Evolutionary conservation across 371 early-diverging fungal genomes (phyloP).

Genomic region (Ordospora pajunii): DNA sequence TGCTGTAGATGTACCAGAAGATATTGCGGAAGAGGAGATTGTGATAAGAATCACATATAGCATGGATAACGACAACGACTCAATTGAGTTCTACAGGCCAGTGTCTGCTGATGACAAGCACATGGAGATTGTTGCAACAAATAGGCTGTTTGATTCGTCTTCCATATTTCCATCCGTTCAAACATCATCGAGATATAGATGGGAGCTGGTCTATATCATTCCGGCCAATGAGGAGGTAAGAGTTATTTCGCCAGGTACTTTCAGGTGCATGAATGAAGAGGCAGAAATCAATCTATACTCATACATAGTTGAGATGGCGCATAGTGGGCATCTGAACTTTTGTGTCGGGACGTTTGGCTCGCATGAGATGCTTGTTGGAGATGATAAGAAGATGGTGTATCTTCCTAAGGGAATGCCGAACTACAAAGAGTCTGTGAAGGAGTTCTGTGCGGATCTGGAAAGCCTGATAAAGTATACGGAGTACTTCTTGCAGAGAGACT

Average conservation of each 20-base stretch:
- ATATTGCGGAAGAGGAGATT: background rate
- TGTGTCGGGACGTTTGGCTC: slow-evolving; percentile 48
- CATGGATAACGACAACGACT: background rate
- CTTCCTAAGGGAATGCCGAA: slow-evolving; percentile 1
- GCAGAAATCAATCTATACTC: slow-evolving; percentile 44
- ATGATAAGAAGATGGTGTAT: slow-evolving; percentile 30
- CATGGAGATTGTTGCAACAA: slow-evolving; percentile 27
- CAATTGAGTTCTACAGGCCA: slow-evolving; percentile 33
- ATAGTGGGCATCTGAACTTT: slow-evolving; percentile 46
- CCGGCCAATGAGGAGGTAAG: slow-evolving; percentile 34
- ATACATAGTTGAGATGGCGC: slow-evolving; percentile 36
- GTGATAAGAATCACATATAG: slow-evolving; percentile 29
- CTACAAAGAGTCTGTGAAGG: slow-evolving; percentile 5
- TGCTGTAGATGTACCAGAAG: slow-evolving; percentile 9
- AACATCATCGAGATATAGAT: background rate
- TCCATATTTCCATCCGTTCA: slow-evolving; percentile 38
- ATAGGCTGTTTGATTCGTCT: background rate
- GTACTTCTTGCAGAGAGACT: slow-evolving; percentile 22
- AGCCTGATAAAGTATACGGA: slow-evolving; percentile 31
- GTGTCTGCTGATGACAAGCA: slow-evolving; percentile 35
- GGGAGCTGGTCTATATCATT: slow-evolving; percentile 57
- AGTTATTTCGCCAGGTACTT: slow-evolving; percentile 50
- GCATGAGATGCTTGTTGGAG: slow-evolving; percentile 23
- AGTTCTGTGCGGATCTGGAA: slow-evolving; percentile 35
- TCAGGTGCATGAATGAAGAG: slow-evolving; percentile 50